These are phyloP conservation scores for Coniochaeta sp. DNA, from an alignment of 2,329 filamentous ascomycete genomes.

Conservation along the genomic window DNA sequence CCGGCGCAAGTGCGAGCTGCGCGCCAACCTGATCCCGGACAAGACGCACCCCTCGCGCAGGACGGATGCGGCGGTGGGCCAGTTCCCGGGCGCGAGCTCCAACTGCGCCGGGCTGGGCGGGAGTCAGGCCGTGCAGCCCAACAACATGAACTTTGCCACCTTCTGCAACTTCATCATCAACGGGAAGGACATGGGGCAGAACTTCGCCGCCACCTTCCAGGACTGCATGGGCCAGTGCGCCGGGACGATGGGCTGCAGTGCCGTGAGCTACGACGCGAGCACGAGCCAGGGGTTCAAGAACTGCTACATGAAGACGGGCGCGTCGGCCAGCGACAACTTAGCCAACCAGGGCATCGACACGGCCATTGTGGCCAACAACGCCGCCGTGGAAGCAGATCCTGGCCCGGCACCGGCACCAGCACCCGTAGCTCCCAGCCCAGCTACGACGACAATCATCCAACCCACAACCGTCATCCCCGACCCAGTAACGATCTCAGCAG, in stretches of 20 bases:
- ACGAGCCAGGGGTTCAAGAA: conserved; percentile 22
- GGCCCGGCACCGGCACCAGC: neutral
- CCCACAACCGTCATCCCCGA: neutral
- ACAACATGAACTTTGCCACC: conserved; percentile 13
- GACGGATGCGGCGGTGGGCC: conserved; percentile 18
- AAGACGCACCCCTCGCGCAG: conserved; percentile 9
- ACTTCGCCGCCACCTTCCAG: conserved; percentile 19
- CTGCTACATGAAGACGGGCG: conserved; percentile 21
- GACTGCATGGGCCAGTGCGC: conserved; percentile 21
- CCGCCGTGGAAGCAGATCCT: neutral
- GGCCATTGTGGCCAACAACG: conserved; percentile 12
- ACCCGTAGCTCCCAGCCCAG: neutral
- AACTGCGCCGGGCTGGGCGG: conserved; percentile 17
- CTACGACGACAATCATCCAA: neutral
- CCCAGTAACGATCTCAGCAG: conserved; percentile 5
- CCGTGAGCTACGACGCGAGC: conserved; percentile 18
- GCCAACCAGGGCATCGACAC: conserved; percentile 18
- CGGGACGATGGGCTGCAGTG: conserved; percentile 16
- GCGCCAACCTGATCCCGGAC: conserved; percentile 9
- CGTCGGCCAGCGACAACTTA: conserved; percentile 8
- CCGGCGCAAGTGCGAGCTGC: conserved; percentile 19
- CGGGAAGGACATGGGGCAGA: conserved; percentile 20
- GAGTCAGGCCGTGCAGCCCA: conserved; percentile 7
- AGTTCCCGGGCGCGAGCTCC: conserved; percentile 17
- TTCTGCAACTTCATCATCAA: conserved; percentile 20